Percentiles rank a stretch among this genome's conserved stretches.
These are phyloP conservation scores for Curvularia verruculosa DNA, from an alignment of 2,329 filamentous ascomycete genomes.

Conservation along the genomic window DNA sequence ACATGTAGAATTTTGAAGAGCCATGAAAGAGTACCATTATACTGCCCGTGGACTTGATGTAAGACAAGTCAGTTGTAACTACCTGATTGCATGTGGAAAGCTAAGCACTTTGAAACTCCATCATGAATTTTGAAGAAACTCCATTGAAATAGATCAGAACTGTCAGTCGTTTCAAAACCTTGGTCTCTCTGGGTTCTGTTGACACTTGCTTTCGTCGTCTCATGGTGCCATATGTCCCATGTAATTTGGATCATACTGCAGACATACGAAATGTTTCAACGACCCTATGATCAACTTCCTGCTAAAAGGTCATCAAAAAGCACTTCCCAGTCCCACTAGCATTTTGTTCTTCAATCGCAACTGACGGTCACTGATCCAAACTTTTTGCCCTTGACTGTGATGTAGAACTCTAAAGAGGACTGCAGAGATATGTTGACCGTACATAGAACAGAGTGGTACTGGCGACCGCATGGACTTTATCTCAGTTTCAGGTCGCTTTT, in stretches of 20 bases:
- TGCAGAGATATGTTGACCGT: slow-evolving; percentile 22
- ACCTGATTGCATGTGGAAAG: too few relatives aligned
- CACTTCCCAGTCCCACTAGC: neutral
- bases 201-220: too few relatives aligned
- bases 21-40: too few relatives aligned
- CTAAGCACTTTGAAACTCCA: too few relatives aligned
- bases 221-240: too few relatives aligned
- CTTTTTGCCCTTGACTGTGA: slow-evolving; percentile 7
- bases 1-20: too few relatives aligned
- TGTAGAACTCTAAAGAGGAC: slow-evolving; percentile 26
- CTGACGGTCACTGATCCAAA: slow-evolving; percentile 26
- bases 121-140: too few relatives aligned
- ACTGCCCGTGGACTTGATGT: too few relatives aligned
- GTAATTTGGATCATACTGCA: neutral
- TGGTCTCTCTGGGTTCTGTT: too few relatives aligned
- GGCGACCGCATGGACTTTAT: neutral
- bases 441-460: slow-evolving; percentile 5
- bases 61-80: too few relatives aligned
- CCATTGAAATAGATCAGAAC: too few relatives aligned
- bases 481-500: neutral
- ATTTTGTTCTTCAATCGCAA: slow-evolving; percentile 7
- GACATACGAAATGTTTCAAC: neutral
- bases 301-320: neutral
- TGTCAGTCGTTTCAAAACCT: too few relatives aligned
- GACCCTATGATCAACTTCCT: neutral